A percentile compares a stretch with the other conserved stretches of the same genome.
phyloP scores from a whole-genome alignment of 441 rosid genomes.

The Erodium chrysanthum region DNA sequence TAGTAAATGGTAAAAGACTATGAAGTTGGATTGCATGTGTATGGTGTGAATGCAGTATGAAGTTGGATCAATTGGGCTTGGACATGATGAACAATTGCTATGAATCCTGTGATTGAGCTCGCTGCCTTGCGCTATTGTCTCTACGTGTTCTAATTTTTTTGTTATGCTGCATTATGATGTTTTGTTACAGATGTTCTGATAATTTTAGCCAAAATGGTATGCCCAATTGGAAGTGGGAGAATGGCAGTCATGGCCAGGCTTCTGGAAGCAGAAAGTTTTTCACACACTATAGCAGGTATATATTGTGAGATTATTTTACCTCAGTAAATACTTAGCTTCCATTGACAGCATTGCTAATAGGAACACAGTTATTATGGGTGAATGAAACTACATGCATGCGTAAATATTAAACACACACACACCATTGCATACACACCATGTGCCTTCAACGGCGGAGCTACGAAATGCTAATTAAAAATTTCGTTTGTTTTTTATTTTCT shows the following conservation, averaged over 20 bases:
- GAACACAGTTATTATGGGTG: background rate
- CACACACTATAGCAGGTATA: conserved; percentile 31
- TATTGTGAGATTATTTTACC: background rate
- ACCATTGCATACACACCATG: background rate
- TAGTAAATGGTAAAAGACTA: background rate
- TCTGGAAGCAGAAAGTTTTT: conserved; percentile 34
- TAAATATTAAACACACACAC: background rate
- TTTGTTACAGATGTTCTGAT: conserved; percentile 18
- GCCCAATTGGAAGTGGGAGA: conserved; percentile 46
- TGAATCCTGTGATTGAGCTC: background rate
- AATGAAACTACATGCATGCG: background rate
- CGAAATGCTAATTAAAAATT: background rate
- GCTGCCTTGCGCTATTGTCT: background rate
- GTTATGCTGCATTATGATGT: conserved; percentile 10
- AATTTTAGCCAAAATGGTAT: conserved; percentile 39
- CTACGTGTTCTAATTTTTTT: background rate
- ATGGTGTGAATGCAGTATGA: background rate
- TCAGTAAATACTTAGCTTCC: background rate
- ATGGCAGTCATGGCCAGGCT: conserved; percentile 60
- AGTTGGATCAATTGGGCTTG: background rate
- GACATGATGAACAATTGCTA: background rate
- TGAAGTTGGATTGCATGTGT: background rate
- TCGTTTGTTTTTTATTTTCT: background rate
- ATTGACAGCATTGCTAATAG: background rate
- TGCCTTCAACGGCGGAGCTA: background rate